Evolutionary conservation across 106 monocot genomes (phyloP).

Genomic region (Xerophyta viscosa): DNA sequence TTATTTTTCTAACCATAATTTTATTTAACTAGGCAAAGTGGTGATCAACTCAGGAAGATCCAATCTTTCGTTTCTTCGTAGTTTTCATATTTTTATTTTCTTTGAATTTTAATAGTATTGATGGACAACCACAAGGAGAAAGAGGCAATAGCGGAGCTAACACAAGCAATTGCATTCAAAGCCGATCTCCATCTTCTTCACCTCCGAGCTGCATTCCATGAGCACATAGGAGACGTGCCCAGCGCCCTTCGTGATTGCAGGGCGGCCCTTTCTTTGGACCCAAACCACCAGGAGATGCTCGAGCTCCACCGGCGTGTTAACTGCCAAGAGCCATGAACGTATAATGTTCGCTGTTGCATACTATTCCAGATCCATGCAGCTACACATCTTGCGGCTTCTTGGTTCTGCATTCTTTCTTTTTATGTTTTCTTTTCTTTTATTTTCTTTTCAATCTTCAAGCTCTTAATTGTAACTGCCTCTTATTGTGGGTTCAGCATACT

Average conservation of each 20-base stretch:
- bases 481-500: not conserved
- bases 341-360: not conserved
- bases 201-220: constrained; percentile 89
- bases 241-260: constrained; percentile 85
- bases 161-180: constrained; percentile 83
- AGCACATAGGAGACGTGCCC: constrained; percentile 72
- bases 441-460: too few relatives aligned
- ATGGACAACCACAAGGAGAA: constrained; percentile 93
- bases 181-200: constrained; percentile 91
- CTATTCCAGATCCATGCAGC: constrained; percentile 9
- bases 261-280: constrained; percentile 88
- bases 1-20: too few relatives aligned
- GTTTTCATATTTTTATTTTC: not conserved
- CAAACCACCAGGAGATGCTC: constrained; percentile 93
- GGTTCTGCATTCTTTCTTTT: constrained; percentile 7
- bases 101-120: constrained; percentile 35
- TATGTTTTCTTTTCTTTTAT: not conserved
- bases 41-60: too few relatives aligned
- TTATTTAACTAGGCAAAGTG: too few relatives aligned
- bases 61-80: not conserved
- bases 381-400: not conserved
- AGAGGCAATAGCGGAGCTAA: constrained; percentile 86
- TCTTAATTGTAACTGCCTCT: not conserved
- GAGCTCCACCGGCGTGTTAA: constrained; percentile 84
- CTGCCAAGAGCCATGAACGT: constrained; percentile 67